Evolutionary conservation across 805 yeast species (phyloP).

Genomic region (Starmerella asiatica): DNA sequence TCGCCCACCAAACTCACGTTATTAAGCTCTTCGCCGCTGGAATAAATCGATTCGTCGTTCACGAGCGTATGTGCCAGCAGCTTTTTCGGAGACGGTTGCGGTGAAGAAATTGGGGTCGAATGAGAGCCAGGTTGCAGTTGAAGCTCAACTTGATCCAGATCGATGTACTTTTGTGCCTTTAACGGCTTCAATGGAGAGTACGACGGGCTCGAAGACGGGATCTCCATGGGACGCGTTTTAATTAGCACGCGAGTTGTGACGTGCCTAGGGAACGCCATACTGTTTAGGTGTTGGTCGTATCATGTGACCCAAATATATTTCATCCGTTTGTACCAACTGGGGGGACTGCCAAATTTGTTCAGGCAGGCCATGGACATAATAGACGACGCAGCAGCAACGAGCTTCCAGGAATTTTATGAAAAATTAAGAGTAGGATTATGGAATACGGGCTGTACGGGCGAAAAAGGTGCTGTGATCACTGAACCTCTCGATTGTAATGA

Average conservation of each 20-base stretch:
- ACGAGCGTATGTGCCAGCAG: background rate
- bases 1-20: too few species aligned
- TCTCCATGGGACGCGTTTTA: conserved; percentile 15
- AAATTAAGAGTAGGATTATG: conserved; percentile 19
- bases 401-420: conserved; percentile 10
- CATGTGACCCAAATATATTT: too few species aligned
- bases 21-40: background rate
- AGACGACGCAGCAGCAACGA: conserved; percentile 12
- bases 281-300: too few species aligned
- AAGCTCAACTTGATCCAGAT: background rate
- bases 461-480: conserved; percentile 15
- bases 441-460: conserved; percentile 17
- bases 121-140: background rate
- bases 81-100: background rate
- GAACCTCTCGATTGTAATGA: conserved; percentile 13
- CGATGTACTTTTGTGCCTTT: background rate
- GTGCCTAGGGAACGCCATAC: too few species aligned
- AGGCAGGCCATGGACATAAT: conserved; percentile 4
- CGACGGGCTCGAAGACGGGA: conserved; percentile 23
- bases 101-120: background rate
- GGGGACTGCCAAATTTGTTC: background rate
- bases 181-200: conserved; percentile 19
- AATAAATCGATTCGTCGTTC: background rate
- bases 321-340: background rate
- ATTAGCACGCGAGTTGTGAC: too few species aligned